Conservation (phyloP, 176 grass and related monocot genomes). For the Saccharum spontaneum region DNA sequence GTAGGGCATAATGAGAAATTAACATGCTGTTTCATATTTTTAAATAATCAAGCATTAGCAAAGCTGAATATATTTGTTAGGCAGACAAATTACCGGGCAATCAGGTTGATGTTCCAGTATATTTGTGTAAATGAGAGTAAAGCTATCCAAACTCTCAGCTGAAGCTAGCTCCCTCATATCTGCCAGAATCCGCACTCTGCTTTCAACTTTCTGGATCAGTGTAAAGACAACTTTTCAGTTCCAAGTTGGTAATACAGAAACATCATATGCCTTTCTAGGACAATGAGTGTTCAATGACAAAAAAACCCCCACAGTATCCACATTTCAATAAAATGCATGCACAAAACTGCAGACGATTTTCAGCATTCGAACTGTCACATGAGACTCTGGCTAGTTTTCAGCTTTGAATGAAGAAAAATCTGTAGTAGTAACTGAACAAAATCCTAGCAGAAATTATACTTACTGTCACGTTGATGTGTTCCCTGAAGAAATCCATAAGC, state of each 20-base stretch:
- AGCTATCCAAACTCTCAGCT: constrained; percentile 95
- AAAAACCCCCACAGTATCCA: constrained; percentile 7
- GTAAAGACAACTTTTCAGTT: constrained; percentile 27
- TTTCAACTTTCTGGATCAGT: constrained; percentile 92
- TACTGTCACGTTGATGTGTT: constrained; percentile 82
- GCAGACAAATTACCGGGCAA: constrained; percentile 77
- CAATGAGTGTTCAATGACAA: background rate
- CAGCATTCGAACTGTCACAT: constrained; percentile 16
- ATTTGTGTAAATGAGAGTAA: constrained; percentile 96
- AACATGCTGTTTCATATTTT: background rate
- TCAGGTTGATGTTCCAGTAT: constrained; percentile 99
- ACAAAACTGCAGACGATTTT: background rate
- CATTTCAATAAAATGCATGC: constrained; percentile 28
- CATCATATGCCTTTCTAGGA: constrained; percentile 12
- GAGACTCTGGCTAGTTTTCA: constrained; percentile 11
- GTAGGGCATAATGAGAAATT: constrained; percentile 26
- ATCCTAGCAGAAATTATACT: constrained; percentile 46
- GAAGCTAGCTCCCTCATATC: constrained; percentile 98
- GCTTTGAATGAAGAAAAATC: background rate
- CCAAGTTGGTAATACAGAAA: constrained; percentile 15
- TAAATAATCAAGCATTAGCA: background rate
- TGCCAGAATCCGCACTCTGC: constrained; percentile 83
- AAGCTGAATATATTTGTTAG: constrained; percentile 21
- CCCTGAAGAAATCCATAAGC: constrained; percentile 98
- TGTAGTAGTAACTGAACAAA: constrained; percentile 35